Conservation (phyloP, 139 green algal species). For the Asterochloris sp. region DNA sequence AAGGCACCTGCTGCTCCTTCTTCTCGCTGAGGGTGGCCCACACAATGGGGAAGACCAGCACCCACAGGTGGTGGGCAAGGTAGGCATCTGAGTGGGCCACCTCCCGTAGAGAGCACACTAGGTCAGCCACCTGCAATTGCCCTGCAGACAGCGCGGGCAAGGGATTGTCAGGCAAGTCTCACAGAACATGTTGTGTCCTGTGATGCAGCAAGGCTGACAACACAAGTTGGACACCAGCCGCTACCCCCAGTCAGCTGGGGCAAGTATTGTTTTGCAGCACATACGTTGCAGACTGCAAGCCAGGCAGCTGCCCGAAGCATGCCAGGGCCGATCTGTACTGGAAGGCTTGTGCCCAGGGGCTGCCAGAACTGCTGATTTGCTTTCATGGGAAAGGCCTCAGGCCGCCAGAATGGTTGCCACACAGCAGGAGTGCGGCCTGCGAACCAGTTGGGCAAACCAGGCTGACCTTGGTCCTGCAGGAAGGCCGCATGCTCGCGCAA, state of each 20-base stretch:
- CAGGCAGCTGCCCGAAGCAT: too few species aligned
- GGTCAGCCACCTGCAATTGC: conserved; percentile 55
- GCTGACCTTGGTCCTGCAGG: conserved; percentile 31
- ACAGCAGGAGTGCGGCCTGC: not conserved
- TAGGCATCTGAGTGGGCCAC: conserved; percentile 59
- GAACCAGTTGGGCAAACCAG: not conserved
- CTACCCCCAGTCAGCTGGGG: too few species aligned
- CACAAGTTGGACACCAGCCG: too few species aligned
- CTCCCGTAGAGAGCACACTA: conserved; percentile 84
- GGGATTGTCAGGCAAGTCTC: not conserved
- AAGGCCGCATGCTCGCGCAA: conserved; percentile 61
- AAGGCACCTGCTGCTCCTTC: conserved; percentile 77
- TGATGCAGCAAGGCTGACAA: not conserved
- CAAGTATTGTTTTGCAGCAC: too few species aligned
- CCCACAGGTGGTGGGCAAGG: conserved; percentile 80
- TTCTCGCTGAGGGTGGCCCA: conserved; percentile 87
- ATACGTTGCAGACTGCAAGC: too few species aligned
- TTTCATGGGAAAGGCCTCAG: too few species aligned
- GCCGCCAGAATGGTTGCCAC: too few species aligned
- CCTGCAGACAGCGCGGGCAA: conserved; percentile 21
- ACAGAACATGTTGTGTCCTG: not conserved
- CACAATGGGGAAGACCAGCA: conserved; percentile 97
- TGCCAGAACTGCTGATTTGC: too few species aligned
- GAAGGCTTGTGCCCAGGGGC: too few species aligned
- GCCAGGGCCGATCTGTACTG: too few species aligned